These are phyloP conservation scores for Chenopodium formosanum DNA, from an alignment of 148 eudicot genomes.

Conservation along the genomic window DNA sequence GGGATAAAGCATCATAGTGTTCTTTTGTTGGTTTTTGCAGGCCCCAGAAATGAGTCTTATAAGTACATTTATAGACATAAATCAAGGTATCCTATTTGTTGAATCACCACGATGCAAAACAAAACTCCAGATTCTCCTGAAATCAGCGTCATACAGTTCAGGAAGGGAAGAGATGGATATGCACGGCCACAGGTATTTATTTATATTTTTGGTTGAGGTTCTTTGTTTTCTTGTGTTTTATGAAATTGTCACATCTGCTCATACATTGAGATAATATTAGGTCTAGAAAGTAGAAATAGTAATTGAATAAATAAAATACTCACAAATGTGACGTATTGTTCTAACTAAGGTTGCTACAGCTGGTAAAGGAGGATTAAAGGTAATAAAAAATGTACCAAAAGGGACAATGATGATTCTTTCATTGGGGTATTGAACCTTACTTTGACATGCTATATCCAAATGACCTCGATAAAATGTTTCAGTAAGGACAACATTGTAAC, in stretches of 20 bases:
- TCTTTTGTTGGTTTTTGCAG: constrained; percentile 32
- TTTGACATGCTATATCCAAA: too few species aligned
- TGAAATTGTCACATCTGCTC: background rate
- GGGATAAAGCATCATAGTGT: background rate
- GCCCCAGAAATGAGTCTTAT: constrained; percentile 85
- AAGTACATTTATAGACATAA: constrained; percentile 65
- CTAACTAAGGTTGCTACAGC: background rate
- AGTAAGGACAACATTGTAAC: too few species aligned
- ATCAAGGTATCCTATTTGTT: constrained; percentile 52
- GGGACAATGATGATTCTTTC: too few species aligned
- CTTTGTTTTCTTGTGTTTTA: background rate
- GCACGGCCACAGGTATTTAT: constrained; percentile 59
- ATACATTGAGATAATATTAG: background rate
- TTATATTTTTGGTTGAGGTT: background rate
- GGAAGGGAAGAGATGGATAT: constrained; percentile 53
- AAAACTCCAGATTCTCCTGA: constrained; percentile 63
- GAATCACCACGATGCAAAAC: constrained; percentile 77
- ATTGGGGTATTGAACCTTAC: too few species aligned
- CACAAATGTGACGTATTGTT: too few species aligned
- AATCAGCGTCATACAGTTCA: constrained; percentile 29
- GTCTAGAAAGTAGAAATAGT: background rate
- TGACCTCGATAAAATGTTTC: too few species aligned
- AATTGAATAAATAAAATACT: too few species aligned
- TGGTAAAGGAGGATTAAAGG: too few species aligned
- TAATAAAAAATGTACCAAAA: too few species aligned